phyloP scores from a whole-genome alignment of 1,284 basidiomycete species.

The Flammula alnicola region DNA sequence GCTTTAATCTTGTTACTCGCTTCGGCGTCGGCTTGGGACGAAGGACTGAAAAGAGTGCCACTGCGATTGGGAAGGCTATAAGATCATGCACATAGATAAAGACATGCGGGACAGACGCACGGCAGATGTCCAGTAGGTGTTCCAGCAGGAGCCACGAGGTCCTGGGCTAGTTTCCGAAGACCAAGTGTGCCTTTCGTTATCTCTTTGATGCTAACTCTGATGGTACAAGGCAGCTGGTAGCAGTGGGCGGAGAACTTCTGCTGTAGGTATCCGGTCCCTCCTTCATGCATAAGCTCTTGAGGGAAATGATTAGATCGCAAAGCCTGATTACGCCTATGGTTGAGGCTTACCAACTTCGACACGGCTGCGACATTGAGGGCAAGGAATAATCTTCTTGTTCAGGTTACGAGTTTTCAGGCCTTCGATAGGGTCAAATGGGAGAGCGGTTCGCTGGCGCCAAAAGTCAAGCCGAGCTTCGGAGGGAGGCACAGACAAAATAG shows the following conservation, averaged over 20 bases:
- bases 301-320: background rate
- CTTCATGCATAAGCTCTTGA: conserved; percentile 29
- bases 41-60: conserved; percentile 15
- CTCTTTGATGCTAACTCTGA: conserved; percentile 7
- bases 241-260: conserved; percentile 36
- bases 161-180: conserved; percentile 38
- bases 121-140: conserved; percentile 28
- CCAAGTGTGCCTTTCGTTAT: conserved; percentile 41
- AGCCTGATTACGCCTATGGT: background rate
- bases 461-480: conserved; percentile 14
- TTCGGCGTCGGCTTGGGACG: conserved; percentile 5
- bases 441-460: conserved; percentile 35
- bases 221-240: conserved; percentile 25
- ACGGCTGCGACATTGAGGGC: conserved; percentile 36
- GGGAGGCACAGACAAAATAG: conserved; percentile 10
- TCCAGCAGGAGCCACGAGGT: conserved; percentile 29
- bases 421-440: conserved; percentile 41
- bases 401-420: conserved; percentile 27
- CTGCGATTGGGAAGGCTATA: background rate
- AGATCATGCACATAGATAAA: background rate
- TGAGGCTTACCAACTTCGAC: conserved; percentile 29
- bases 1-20: conserved; percentile 10
- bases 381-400: conserved; percentile 30
- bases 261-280: conserved; percentile 45
- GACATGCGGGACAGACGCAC: too few relatives aligned